Evolutionary conservation across 108 stramenopile genomes (phyloP).

Genomic region (Cyclotella atomus): DNA sequence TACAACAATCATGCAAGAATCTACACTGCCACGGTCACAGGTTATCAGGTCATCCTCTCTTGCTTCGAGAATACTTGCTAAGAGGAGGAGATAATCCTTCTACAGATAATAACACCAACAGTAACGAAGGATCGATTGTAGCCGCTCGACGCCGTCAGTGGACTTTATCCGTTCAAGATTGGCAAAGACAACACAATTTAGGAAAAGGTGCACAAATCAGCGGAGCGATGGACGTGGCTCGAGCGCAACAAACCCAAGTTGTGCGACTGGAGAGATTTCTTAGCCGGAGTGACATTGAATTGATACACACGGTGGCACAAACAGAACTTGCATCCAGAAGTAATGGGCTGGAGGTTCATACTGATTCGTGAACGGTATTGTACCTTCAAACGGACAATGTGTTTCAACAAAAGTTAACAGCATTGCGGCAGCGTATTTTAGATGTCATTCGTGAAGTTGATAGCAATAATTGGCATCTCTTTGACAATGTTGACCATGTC

Average conservation of each 20-base stretch:
- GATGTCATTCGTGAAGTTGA: constrained; percentile 25
- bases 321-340: constrained; percentile 10
- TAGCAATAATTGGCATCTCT: constrained; percentile 23
- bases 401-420: constrained; percentile 25
- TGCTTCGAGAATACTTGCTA: constrained; percentile 30
- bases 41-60: constrained; percentile 12
- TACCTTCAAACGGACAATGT: constrained; percentile 27
- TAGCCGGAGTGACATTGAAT: constrained; percentile 15
- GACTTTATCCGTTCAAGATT: constrained; percentile 26
- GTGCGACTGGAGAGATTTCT: constrained; percentile 32
- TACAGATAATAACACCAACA: constrained; percentile 7
- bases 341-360: constrained; percentile 9
- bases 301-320: constrained; percentile 20
- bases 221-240: constrained; percentile 25
- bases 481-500: constrained; percentile 33
- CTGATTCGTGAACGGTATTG: constrained; percentile 30
- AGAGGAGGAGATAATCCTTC: no score
- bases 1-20: constrained; percentile 16
- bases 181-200: constrained; percentile 20
- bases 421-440: constrained; percentile 18
- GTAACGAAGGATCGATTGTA: constrained; percentile 24
- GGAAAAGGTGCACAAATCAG: constrained; percentile 19
- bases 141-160: constrained; percentile 29
- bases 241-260: constrained; percentile 27
- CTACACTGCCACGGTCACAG: constrained; percentile 15